Base-by-base conservation (phyloP, 768 basidiomycete species). In the Phylloporus rhodoxanthus region DNA sequence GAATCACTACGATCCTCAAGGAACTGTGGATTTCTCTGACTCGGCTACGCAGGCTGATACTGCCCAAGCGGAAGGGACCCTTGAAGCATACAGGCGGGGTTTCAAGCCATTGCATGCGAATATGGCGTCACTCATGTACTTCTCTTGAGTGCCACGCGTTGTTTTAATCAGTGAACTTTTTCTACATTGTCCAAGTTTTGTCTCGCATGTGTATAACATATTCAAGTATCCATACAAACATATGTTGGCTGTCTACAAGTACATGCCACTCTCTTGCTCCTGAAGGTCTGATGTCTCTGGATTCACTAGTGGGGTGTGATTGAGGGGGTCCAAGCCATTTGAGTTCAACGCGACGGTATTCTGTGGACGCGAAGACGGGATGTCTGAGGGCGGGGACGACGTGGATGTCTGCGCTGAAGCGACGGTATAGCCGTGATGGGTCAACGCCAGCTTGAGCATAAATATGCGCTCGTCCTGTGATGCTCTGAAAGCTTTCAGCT, bases 401-500 rank as follows among this genome's bases (percentile, higher is more conserved):
- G 15, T 2, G 40, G 50, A 42, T 43, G 47, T 23, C 21, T 53
- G 54, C 20, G 44, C 46, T 8, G 67, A 49, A 41, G 73, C 70
- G 60, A 80, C 45, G 7, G 56, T 53, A 10, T 82, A 66, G 2
- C 84, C 85, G 57, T 85, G 86, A 59, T 82, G 76, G 17, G 69
- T 67, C 47, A 89, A 67, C 7, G 83, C 86, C 58, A 82, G 69
- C 63, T 76, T 79, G 45, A 89, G 72, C 45, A 90, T 87, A 23
- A 69, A 68, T 50, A 89, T 78, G 19, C 88, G 75, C 59, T 91
- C 89, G 59, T 85, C 78, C 67, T 91, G 89, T 8, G 88, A 87
- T 7, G 77, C 84, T 54, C 89, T 91, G 58, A 23, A 54, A 26
- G 49, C 25, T 11, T 41, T 65, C 45, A 58, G 58, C 33, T n/a